A percentile compares a stretch with the other conserved stretches of the same genome.
Evolutionary conservation across 768 basidiomycete genomes (phyloP).

Genomic region (Boletus rubropictus): DNA sequence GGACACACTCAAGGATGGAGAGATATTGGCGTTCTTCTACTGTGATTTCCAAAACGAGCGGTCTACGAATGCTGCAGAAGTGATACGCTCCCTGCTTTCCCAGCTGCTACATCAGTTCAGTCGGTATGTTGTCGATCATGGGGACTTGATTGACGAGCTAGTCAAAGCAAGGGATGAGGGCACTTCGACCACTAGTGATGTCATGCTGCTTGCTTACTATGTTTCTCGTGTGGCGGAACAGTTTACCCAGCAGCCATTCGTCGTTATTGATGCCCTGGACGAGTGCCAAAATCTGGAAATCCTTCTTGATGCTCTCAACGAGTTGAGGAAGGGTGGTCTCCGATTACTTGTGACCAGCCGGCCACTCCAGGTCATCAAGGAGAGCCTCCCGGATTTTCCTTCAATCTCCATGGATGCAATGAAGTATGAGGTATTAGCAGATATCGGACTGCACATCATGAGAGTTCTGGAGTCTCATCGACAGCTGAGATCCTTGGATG

Average conservation of each 20-base stretch:
- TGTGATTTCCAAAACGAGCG: constrained; percentile 16
- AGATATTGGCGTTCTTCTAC: constrained; percentile 13
- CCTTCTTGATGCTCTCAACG: not conserved
- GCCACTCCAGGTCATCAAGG: constrained; percentile 9
- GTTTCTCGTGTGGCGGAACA: not conserved
- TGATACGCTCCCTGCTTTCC: constrained; percentile 15
- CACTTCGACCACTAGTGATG: no score
- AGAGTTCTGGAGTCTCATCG: constrained; percentile 9
- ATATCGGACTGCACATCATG: constrained; percentile 7
- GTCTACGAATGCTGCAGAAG: constrained; percentile 3
- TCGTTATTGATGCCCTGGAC: constrained; percentile 15
- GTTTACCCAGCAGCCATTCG: not conserved
- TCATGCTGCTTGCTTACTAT: no score
- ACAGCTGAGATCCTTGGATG: not conserved
- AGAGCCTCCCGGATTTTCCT: not conserved
- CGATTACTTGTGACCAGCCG: constrained; percentile 13
- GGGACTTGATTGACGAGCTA: not conserved
- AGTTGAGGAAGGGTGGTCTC: not conserved
- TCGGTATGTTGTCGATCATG: not conserved
- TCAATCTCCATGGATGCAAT: constrained; percentile 5
- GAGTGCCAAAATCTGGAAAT: constrained; percentile 7
- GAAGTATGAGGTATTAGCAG: not conserved
- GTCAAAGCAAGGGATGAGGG: no score
- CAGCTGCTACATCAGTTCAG: constrained; percentile 7
- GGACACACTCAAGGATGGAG: not conserved